A percentile compares a stretch with the other conserved stretches of the same genome.
Evolutionary conservation across 257 asterid species (phyloP).

Genomic region (Solanum chiquidenum): DNA sequence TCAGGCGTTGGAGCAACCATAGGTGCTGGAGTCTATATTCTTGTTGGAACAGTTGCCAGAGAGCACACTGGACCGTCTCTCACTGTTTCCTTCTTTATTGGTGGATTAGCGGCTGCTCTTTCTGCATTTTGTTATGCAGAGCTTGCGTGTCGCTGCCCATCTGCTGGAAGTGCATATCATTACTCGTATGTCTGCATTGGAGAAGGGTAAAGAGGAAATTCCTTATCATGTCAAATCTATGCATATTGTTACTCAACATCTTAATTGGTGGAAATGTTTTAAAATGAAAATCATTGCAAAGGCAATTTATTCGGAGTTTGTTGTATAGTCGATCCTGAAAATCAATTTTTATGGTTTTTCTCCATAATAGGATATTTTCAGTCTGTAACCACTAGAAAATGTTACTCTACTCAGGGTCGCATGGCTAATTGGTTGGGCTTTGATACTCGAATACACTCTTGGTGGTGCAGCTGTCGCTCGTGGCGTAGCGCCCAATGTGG

Average conservation of each 20-base stretch:
- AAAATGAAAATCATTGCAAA: neutral
- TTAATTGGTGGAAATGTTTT: neutral
- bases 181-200: slow-evolving; percentile 90
- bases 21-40: slow-evolving; percentile 94
- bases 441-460: slow-evolving; percentile 88
- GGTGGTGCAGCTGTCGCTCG: slow-evolving; percentile 99
- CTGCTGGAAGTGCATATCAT: slow-evolving; percentile 99
- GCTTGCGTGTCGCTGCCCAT: slow-evolving; percentile 90
- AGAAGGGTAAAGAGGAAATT: slow-evolving; percentile 53
- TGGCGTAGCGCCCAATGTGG: slow-evolving; percentile 95
- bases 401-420: slow-evolving; percentile 50
- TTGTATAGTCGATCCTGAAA: neutral
- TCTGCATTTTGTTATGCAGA: slow-evolving; percentile 96
- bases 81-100: slow-evolving; percentile 75
- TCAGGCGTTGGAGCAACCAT: slow-evolving; percentile 92
- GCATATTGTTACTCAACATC: neutral
- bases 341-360: neutral
- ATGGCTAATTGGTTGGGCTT: slow-evolving; percentile 96
- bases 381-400: neutral
- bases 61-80: slow-evolving; percentile 95
- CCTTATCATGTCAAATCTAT: neutral
- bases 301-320: neutral
- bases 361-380: neutral
- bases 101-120: slow-evolving; percentile 95
- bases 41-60: slow-evolving; percentile 94